These are phyloP conservation scores for Ascobolus immersus DNA, from an alignment of 495 filamentous ascomycete species.

Conservation along the genomic window DNA sequence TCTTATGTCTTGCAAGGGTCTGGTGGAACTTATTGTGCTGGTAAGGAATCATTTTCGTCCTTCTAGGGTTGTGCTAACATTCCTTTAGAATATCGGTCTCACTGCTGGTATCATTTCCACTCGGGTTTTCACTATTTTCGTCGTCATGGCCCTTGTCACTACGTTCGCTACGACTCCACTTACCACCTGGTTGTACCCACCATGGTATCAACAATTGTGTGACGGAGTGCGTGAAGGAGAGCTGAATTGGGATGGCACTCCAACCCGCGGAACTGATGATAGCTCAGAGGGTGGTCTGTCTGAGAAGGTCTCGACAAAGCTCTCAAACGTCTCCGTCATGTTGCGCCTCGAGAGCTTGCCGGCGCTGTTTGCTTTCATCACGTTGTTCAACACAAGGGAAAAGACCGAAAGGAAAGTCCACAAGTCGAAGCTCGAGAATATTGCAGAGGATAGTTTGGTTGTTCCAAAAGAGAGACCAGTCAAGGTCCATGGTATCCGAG, in stretches of 20 bases:
- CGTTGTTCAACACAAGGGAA: slow-evolving; percentile 28
- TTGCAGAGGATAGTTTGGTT: slow-evolving; percentile 6
- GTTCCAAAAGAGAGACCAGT: slow-evolving; percentile 27
- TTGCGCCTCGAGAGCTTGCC: slow-evolving; percentile 80
- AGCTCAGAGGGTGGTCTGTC: slow-evolving; percentile 17
- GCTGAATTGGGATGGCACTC: slow-evolving; percentile 92
- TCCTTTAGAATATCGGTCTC: slow-evolving; percentile 61
- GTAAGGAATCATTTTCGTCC: slow-evolving; percentile 26
- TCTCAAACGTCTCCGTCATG: slow-evolving; percentile 29
- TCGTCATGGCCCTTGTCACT: slow-evolving; percentile 73
- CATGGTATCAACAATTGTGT: slow-evolving; percentile 74
- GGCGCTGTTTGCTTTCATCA: slow-evolving; percentile 59
- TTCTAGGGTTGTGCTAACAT: slow-evolving; percentile 11
- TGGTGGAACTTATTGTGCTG: slow-evolving; percentile 85
- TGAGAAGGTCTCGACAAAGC: slow-evolving; percentile 18
- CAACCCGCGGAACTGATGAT: slow-evolving; percentile 23
- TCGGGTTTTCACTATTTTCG: slow-evolving; percentile 88
- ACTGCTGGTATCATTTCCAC: slow-evolving; percentile 72
- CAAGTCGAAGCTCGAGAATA: slow-evolving; percentile 20
- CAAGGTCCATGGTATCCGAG: slow-evolving; percentile 60
- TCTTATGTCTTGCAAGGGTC: slow-evolving; percentile 92
- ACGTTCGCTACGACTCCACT: slow-evolving; percentile 80
- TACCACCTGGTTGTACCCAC: slow-evolving; percentile 52
- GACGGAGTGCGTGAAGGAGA: slow-evolving; percentile 66
- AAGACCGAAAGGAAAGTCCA: slow-evolving; percentile 23